A percentile compares a stretch with the other conserved stretches of the same genome.
phyloP scores from a whole-genome alignment of 768 basidiomycete species.

The Tricholoma hemisulphureum region DNA sequence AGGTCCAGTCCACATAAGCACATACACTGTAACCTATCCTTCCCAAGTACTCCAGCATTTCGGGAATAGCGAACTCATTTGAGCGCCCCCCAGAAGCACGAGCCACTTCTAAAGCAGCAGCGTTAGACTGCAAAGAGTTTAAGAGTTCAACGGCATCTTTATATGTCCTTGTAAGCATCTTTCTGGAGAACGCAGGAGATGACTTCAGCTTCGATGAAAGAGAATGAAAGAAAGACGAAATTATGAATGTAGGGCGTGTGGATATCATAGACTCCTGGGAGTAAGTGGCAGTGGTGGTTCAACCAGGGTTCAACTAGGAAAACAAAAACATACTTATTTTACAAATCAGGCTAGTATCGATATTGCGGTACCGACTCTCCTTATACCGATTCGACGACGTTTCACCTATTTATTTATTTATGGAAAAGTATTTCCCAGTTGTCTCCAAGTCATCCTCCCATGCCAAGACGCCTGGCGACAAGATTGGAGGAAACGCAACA shows the following conservation, averaged over 20 bases:
- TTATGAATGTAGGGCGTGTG: slow-evolving; percentile 10
- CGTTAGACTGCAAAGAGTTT: slow-evolving; percentile 89
- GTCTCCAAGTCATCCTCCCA: slow-evolving; percentile 14
- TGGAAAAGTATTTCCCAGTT: slow-evolving; percentile 26
- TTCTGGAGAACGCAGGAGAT: slow-evolving; percentile 11
- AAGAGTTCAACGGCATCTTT: slow-evolving; percentile 69
- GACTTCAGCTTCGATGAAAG: slow-evolving; percentile 2
- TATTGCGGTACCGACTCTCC: background rate
- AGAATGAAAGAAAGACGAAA: slow-evolving; percentile 14
- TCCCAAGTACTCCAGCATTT: slow-evolving; percentile 87
- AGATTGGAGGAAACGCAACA: slow-evolving; percentile 11
- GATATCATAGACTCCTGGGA: background rate
- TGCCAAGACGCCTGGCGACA: slow-evolving; percentile 10
- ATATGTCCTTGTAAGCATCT: slow-evolving; percentile 68
- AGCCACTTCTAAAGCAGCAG: slow-evolving; percentile 83
- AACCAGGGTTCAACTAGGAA: no score
- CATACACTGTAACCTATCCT: slow-evolving; percentile 85
- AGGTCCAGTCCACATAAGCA: slow-evolving; percentile 5
- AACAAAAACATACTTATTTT: no score
- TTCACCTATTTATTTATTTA: background rate
- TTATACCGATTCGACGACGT: background rate
- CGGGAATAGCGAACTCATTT: slow-evolving; percentile 68
- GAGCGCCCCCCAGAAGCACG: slow-evolving; percentile 67
- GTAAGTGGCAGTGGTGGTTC: no score
- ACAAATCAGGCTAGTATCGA: no score